Base-by-base conservation (phyloP, 306 rosid species). In the Sechiopsis laciniata region DNA sequence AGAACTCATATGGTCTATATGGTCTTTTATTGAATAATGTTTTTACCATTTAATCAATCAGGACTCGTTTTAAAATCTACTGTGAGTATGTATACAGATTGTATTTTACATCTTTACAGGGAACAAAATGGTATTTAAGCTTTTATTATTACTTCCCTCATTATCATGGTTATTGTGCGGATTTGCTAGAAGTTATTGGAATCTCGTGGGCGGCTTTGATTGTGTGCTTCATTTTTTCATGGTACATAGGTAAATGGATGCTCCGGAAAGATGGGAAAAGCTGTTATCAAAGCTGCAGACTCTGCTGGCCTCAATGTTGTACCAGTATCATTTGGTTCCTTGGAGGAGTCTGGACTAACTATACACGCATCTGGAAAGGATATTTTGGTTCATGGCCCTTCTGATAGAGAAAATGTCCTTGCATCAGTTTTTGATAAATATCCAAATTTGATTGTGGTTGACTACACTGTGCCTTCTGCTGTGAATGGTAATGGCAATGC, bases 261-360 rank as follows among this genome's bases (percentile, higher is more conserved):
- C 74, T 79, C 89, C 62, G 99, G 99, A 16, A 94, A 89, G 78
- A 94, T 94, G 99, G 99, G 99, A 45, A 80, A 82, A 80, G 89
- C 96, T 22, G 94, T 91, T 37, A 89, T 94, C 72, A 82, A 78
- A 72, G 96, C 92, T 35, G 97, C 95, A 10, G 90, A 89, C 68
- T 85, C 95, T 79, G 96, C 96, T 14, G 99, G 99, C 69, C 71
- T 91, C 70, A 29, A 83, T 76, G 79, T 94, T 82, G 89, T 91
- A 71, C 99, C 96, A 6, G 76, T 85, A 40, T 94, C 97, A 17
- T 91, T 90, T 82, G 99, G 99, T 80, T 73, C 80, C 60, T 87
- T 78, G 55, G 86, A 83, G 70, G 90, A 89, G 72, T 78, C 90
- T 55, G 96, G 96, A n/a, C 46, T 67, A 75, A 84, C 84, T 72